A percentile compares a stretch with the other conserved stretches of the same genome.
Evolutionary conservation across 2,329 filamentous ascomycete species (phyloP).

Genomic region (Curvularia eragrostidis): DNA sequence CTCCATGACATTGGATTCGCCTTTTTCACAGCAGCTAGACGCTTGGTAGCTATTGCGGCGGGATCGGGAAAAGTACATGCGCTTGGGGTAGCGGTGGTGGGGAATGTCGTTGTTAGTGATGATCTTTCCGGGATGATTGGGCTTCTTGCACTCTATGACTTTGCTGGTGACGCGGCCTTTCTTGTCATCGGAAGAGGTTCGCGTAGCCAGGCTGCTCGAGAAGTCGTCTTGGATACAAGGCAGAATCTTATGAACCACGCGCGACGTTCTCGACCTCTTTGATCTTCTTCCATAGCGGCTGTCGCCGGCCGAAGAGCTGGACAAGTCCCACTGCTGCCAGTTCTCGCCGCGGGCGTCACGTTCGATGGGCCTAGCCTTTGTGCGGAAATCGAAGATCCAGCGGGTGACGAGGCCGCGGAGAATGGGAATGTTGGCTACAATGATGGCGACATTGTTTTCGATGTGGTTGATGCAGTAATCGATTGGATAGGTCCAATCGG

Average conservation of each 20-base stretch:
- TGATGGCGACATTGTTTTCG: constrained; percentile 53
- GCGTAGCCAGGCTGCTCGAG: constrained; percentile 42
- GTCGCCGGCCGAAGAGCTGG: constrained; percentile 29
- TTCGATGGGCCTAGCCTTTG: constrained; percentile 44
- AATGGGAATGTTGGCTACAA: constrained; percentile 52
- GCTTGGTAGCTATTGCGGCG: constrained; percentile 39
- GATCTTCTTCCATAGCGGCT: constrained; percentile 23
- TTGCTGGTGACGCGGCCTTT: not conserved
- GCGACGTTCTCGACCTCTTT: constrained; percentile 14
- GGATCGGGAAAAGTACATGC: constrained; percentile 35
- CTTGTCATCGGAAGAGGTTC: constrained; percentile 7
- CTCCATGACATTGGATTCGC: constrained; percentile 32
- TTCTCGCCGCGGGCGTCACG: constrained; percentile 39
- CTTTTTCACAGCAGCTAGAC: constrained; percentile 43
- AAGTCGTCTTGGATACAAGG: constrained; percentile 48
- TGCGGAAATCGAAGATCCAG: constrained; percentile 50
- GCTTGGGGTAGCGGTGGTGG: constrained; percentile 27
- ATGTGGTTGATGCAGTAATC: constrained; percentile 53
- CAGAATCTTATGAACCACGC: constrained; percentile 42
- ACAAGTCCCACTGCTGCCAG: constrained; percentile 37
- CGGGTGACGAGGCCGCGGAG: constrained; percentile 51
- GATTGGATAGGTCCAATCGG: constrained; percentile 53
- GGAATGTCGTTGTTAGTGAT: constrained; percentile 19
- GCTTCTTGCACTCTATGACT: not conserved
- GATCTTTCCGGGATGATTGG: not conserved